A percentile compares a stretch with the other conserved stretches of the same genome.
Conservation (phyloP, 2,329 filamentous ascomycete species). For the Teratosphaeria zuluensis region DNA sequence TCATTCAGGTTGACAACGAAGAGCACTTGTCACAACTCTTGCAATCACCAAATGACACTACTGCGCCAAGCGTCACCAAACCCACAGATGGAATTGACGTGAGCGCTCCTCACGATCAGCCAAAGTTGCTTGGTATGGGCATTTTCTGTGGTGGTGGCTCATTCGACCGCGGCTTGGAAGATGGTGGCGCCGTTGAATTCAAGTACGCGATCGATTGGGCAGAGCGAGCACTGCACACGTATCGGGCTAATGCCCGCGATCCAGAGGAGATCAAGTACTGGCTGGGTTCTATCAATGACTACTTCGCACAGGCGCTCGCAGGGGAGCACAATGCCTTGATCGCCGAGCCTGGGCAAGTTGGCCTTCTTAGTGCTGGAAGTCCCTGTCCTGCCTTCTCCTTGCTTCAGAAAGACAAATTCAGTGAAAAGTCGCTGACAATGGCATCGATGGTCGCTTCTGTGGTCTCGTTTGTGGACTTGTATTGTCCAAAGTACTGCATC, state of each 20-base stretch:
- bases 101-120: no score
- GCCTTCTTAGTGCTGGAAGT: conserved; percentile 62
- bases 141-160: conserved; percentile 71
- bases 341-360: conserved; percentile 50
- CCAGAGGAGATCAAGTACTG: conserved; percentile 40
- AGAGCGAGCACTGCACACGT: conserved; percentile 56
- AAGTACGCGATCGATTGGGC: conserved; percentile 60
- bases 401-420: conserved; percentile 50
- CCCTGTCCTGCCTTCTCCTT: conserved; percentile 69
- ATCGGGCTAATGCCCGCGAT: conserved; percentile 54
- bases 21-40: no score
- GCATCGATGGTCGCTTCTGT: conserved; percentile 71
- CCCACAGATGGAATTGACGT: no score
- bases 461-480: conserved; percentile 63
- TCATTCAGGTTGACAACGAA: conserved; percentile 8
- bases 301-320: conserved; percentile 47
- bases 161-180: conserved; percentile 66
- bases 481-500: conserved; percentile 62
- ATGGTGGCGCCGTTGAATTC: conserved; percentile 56
- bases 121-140: conserved; percentile 46
- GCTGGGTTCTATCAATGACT: conserved; percentile 62
- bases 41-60: no score
- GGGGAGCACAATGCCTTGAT: conserved; percentile 40
- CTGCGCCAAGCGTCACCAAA: no score
- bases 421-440: conserved; percentile 52